Conservation (phyloP, 2,329 filamentous ascomycete genomes). For the Penicillium concentricum region DNA sequence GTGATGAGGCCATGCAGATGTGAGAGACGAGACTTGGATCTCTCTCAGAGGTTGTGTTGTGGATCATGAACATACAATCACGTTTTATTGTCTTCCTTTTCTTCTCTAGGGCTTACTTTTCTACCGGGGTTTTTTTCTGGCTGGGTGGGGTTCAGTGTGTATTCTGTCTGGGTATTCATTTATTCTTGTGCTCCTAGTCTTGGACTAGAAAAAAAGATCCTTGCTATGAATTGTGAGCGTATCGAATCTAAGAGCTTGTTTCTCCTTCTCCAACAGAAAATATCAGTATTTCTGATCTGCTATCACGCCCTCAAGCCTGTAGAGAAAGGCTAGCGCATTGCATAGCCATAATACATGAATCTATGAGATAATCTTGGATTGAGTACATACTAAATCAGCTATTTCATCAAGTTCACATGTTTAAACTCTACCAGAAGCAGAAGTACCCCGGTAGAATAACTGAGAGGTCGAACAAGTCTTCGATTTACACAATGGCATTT, state of each 20-base stretch:
- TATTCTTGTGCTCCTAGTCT: slow-evolving; percentile 3
- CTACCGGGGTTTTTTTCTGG: slow-evolving; percentile 6
- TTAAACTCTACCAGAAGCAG: too few relatives aligned
- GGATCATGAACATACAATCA: slow-evolving; percentile 14
- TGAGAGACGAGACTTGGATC: slow-evolving; percentile 17
- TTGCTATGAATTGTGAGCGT: neutral
- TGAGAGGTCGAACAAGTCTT: too few relatives aligned
- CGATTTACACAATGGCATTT: too few relatives aligned
- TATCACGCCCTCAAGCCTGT: too few relatives aligned
- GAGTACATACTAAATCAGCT: too few relatives aligned
- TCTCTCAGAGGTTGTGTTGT: neutral
- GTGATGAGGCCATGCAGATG: slow-evolving; percentile 40
- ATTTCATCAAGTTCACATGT: too few relatives aligned
- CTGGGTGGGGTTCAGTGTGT: slow-evolving; percentile 15
- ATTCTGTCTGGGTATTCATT: slow-evolving; percentile 9
- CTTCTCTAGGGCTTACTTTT: slow-evolving; percentile 13
- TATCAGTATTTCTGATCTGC: too few relatives aligned
- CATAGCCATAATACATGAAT: neutral
- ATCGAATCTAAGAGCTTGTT: neutral
- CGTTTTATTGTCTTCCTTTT: slow-evolving; percentile 10
- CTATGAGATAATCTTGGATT: too few relatives aligned
- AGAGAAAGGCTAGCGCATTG: neutral
- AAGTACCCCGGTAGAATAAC: too few relatives aligned
- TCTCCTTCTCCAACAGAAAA: slow-evolving; percentile 12
- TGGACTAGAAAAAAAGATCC: neutral